phyloP scores from a whole-genome alignment of 73 alveolate genomes.

The Symbiodinium pilosum region DNA sequence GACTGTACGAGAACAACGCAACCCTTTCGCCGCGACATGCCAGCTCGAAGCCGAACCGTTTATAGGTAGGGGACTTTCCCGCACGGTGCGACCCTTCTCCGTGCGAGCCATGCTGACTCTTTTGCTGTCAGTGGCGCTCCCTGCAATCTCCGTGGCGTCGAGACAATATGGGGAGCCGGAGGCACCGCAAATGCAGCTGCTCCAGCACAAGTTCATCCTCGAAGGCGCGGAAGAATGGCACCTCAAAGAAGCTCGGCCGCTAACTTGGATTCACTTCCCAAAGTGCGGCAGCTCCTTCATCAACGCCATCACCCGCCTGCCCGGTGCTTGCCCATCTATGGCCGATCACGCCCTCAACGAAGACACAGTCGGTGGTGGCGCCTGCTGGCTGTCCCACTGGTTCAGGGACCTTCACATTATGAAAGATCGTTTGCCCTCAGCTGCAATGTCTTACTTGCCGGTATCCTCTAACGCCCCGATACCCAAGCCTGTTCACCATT shows the following conservation, averaged over 20 bases:
- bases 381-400: slow-evolving; percentile 21
- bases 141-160: not conserved
- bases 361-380: slow-evolving; percentile 12
- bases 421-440: too few relatives aligned
- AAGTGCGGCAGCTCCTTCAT: not conserved
- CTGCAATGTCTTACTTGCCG: too few relatives aligned
- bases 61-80: not conserved
- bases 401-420: not conserved
- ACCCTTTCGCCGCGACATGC: not conserved
- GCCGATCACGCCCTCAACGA: not conserved
- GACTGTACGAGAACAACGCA: too few relatives aligned
- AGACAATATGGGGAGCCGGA: not conserved
- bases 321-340: not conserved
- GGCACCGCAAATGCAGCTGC: not conserved
- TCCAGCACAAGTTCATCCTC: not conserved
- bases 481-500: not conserved
- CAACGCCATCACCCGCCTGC: slow-evolving; percentile 2
- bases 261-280: not conserved
- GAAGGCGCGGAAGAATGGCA: not conserved
- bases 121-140: not conserved
- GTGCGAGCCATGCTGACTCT: not conserved
- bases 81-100: not conserved
- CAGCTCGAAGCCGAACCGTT: not conserved
- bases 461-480: not conserved
- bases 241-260: slow-evolving; percentile 5